These are phyloP conservation scores for Saccharomycopsis phalli DNA, from an alignment of 1,139 yeast genomes.

Conservation along the genomic window DNA sequence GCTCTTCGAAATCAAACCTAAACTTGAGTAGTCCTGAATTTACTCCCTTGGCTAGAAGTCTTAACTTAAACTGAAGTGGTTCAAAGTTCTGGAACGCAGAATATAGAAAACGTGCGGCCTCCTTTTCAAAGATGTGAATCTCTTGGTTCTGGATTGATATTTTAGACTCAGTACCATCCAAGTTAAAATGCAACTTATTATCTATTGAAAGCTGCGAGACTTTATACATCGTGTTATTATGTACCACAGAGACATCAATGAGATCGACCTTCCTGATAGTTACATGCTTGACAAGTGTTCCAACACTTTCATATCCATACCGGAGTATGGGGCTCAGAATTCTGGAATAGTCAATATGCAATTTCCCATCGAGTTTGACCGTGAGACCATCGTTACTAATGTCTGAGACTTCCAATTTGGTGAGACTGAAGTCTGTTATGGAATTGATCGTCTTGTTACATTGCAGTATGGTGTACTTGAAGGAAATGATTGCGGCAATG, in stretches of 20 bases:
- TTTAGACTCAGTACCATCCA: neutral
- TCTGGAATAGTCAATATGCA: slow-evolving; percentile 3
- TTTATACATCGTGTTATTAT: neutral
- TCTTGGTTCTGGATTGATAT: slow-evolving; percentile 1
- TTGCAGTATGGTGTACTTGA: neutral
- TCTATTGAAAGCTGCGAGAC: neutral
- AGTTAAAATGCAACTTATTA: slow-evolving; percentile 2
- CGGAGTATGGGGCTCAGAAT: neutral
- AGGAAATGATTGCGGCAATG: slow-evolving; percentile 1
- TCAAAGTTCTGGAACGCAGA: neutral
- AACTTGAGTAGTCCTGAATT: neutral
- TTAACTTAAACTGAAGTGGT: neutral
- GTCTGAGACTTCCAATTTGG: slow-evolving; percentile 2
- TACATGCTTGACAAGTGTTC: neutral
- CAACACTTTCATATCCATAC: neutral
- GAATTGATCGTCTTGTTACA: slow-evolving; percentile 1
- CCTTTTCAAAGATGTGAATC: slow-evolving; percentile 2
- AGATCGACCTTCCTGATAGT: neutral
- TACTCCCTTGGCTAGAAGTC: neutral
- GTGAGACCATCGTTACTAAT: slow-evolving; percentile 7
- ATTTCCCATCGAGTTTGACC: slow-evolving; percentile 3
- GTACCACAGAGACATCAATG: neutral
- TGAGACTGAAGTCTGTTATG: slow-evolving; percentile 6
- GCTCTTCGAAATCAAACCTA: slow-evolving; percentile 1
- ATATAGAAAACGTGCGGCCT: neutral